Evolutionary conservation across 2,329 filamentous ascomycete species (phyloP), one percentile per base, ranked within the genome.

Genomic region (Aspergillus sp.): DNA sequence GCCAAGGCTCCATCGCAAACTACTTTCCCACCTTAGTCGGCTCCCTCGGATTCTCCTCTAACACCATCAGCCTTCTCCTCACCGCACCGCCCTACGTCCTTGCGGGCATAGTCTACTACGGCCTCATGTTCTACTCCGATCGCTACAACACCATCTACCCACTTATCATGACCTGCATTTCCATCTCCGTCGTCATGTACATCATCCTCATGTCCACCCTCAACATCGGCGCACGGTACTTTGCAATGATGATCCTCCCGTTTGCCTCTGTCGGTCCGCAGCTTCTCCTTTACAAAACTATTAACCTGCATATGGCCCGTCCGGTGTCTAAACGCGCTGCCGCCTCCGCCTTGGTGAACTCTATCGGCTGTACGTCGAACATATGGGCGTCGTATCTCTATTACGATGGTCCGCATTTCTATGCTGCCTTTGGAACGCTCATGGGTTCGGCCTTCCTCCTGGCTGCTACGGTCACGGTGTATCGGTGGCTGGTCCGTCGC

Each of bases 21-120:
- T 71, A 70, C 41, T 71, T 71, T 52, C 69, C 69, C 0, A 70
- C 69, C 8, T 61, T 71, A n/a, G 61, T 70, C 17, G 53, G 44
- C 2, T 67, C 66, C 0, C 63, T 71, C 38, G 64, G 63, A 11
- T 70, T 70, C 61, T 60, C 56, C 50, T 55, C 53, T 15, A 15
- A 36, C 4, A 81, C 76, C 2, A 70, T 78, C 57, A 80, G 73
- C 7, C 66, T 83, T 8, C 72, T 83, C 7, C 73, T 83, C 5
- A 83, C 80, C 0, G 78, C 76, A 2, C 81, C 81, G 0, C 80
- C 80, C 0, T 82, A 81, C 51, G 70, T 81, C 5, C 71, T 80
- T 2, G 77, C 77, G 1, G 76, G 69, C 3, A 64, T 69, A 3
- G 68, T 78, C 48, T 77, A 75, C 62, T 77, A 71, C 60, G 68